phyloP scores from a whole-genome alignment of 2,329 filamentous ascomycete species.

The Cercospora brassicicola region DNA sequence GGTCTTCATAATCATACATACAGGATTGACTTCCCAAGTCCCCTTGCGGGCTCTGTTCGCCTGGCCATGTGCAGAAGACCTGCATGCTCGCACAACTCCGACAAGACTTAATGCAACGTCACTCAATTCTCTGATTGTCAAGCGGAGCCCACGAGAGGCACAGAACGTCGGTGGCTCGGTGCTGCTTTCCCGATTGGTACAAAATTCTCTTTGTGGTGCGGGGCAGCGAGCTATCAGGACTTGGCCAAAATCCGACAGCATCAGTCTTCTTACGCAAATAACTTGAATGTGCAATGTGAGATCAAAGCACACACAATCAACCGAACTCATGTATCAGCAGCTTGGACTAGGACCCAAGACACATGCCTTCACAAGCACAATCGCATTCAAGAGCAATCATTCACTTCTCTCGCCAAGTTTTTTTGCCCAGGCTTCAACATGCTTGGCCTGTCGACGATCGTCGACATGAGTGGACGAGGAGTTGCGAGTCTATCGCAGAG shows the following conservation, averaged over 20 bases:
- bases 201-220: neutral
- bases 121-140: too few relatives aligned
- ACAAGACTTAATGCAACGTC: too few relatives aligned
- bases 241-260: neutral
- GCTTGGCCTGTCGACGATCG: neutral
- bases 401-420: neutral
- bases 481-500: neutral
- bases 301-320: neutral
- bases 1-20: too few relatives aligned
- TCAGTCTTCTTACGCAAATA: neutral
- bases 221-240: constrained; percentile 6
- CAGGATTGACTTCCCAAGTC: too few relatives aligned
- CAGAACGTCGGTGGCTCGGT: neutral
- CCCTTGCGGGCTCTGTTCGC: too few relatives aligned
- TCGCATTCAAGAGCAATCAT: neutral
- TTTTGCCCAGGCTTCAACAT: neutral
- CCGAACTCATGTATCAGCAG: neutral
- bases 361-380: neutral
- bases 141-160: too few relatives aligned
- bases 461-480: neutral
- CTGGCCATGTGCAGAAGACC: too few relatives aligned
- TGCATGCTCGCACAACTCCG: too few relatives aligned
- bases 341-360: neutral
- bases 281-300: neutral
- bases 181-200: constrained; percentile 8